Evolutionary conservation across 2,329 filamentous ascomycete species (phyloP), one percentile per base, ranked within the genome.

Genomic region (Botrytis paeoniae): DNA sequence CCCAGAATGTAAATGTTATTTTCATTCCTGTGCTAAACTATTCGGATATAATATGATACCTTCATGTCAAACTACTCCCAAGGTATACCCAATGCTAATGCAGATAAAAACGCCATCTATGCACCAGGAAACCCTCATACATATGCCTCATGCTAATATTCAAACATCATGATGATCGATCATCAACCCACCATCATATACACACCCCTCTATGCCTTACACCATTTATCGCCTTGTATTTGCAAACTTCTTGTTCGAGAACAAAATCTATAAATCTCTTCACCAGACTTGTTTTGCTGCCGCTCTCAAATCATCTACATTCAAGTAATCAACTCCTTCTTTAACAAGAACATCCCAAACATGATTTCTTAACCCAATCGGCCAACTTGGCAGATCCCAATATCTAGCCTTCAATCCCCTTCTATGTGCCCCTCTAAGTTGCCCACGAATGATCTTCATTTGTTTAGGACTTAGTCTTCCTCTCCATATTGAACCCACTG

Each of bases 371-470:
- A 86, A 77, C 29, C 82, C 82, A 10, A 87, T 77, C 2, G 89
- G 89, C 88, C 88, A 90, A 25, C 80, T 80, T 0, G 89, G 89
- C 16, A 87, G 81, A 37, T 86, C 86, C 89, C 89, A 91, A 77
- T 90, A 91, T 71, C 89, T 81, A 7, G 85, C 85, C 77, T 86
- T 86, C 65, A 91, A 80, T 0, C 89, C 89, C 71, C 84, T 82
- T 25, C 78, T 78, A 76, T 89, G 87, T 63, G 78, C 89, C 61
- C 82, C 81, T 35, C 80, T 75, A 22, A 89, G 80, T 63, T 89
- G 86, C 20, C 77, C 76, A 57, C 83, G 80, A 57, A 89, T 78
- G 60, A 80, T 83, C 35, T 75, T 76, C 41, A 86, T 76, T 76
- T 89, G 87, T 18, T 71, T 73, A 4, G 78, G 74, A 43, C 83